phyloP scores from a whole-genome alignment of 1,284 basidiomycete species.

The Ustilago tritici region DNA sequence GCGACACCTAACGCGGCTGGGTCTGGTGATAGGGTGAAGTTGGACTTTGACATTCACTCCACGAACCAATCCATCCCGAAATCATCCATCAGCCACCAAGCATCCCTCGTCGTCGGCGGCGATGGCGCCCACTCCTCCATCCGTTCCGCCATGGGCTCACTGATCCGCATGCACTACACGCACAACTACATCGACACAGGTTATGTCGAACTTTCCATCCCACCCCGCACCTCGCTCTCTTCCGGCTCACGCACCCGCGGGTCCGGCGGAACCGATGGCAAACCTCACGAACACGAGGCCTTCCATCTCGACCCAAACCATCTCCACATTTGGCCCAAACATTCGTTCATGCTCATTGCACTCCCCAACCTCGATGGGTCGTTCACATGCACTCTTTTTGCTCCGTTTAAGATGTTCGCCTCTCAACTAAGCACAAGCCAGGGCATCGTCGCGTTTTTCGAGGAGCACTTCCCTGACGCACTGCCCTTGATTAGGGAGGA shows the following conservation, averaged over 20 bases:
- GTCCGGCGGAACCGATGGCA: conserved; percentile 40
- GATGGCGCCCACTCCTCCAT: conserved; percentile 55
- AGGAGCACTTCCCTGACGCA: conserved; percentile 86
- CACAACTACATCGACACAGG: conserved; percentile 95
- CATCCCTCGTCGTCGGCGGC: conserved; percentile 57
- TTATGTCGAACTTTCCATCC: conserved; percentile 96
- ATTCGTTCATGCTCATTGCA: conserved; percentile 98
- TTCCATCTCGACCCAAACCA: conserved; percentile 93
- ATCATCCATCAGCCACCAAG: conserved; percentile 17
- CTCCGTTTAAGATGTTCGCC: conserved; percentile 83
- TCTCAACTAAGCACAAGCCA: conserved; percentile 59
- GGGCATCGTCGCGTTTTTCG: conserved; percentile 82
- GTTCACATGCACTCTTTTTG: conserved; percentile 83
- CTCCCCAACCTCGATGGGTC: conserved; percentile 78
- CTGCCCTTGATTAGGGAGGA: conserved; percentile 84
- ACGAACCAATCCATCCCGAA: conserved; percentile 16
- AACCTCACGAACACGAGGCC: conserved; percentile 50
- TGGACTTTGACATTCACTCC: conserved; percentile 40
- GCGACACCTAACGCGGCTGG: not conserved
- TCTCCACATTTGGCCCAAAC: conserved; percentile 98
- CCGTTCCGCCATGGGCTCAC: conserved; percentile 73
- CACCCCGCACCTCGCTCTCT: conserved; percentile 75
- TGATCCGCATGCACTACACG: conserved; percentile 79
- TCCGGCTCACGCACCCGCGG: conserved; percentile 74
- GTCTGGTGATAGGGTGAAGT: conserved; percentile 16